phyloP scores from a whole-genome alignment of 208 protist species.

The Leishmania tropica region DNA sequence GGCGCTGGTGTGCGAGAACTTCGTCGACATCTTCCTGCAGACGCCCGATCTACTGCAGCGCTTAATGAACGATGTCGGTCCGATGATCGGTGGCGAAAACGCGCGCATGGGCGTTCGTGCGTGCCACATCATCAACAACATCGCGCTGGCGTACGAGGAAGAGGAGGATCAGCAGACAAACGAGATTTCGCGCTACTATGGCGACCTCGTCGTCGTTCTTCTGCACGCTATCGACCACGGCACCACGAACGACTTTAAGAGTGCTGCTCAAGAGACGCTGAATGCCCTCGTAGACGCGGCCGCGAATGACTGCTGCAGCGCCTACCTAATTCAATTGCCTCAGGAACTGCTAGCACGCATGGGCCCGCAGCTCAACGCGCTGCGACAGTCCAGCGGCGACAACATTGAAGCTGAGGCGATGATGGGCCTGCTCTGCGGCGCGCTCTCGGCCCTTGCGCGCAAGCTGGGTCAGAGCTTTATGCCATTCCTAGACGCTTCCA shows the following conservation, averaged over 20 bases:
- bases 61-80: constrained; percentile 69
- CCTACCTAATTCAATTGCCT: constrained; percentile 68
- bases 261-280: constrained; percentile 94
- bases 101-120: constrained; percentile 84
- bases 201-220: constrained; percentile 63
- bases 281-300: constrained; percentile 92
- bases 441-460: constrained; percentile 71
- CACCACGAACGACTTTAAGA: constrained; percentile 69
- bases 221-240: constrained; percentile 79
- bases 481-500: constrained; percentile 47
- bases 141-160: constrained; percentile 90
- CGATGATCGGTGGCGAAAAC: constrained; percentile 65
- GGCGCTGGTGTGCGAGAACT: constrained; percentile 93
- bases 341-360: constrained; percentile 77
- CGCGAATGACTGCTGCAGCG: constrained; percentile 61
- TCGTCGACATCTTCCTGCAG: constrained; percentile 75
- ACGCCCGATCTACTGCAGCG: constrained; percentile 60
- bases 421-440: constrained; percentile 88
- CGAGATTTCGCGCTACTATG: constrained; percentile 90
- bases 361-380: constrained; percentile 34
- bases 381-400: constrained; percentile 26
- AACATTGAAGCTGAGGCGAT: constrained; percentile 65
- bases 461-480: constrained; percentile 66
- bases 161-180: constrained; percentile 72
- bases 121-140: constrained; percentile 95